Conservation (phyloP, 2,329 filamentous ascomycete genomes). For the Pseudogymnoascus sp. region DNA sequence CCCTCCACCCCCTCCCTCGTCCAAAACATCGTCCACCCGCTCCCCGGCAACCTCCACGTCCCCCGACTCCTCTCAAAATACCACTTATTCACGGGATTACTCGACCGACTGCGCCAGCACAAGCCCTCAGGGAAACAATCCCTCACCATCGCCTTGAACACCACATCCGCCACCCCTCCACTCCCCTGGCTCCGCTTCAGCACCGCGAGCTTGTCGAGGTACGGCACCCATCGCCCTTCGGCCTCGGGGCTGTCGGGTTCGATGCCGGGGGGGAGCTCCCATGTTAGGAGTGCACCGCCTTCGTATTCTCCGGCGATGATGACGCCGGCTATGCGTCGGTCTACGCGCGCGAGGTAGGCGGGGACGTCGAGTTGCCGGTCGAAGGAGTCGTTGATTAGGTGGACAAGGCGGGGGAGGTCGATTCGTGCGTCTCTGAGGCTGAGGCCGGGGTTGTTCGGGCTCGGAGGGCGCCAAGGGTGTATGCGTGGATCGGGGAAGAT, state of each 20-base stretch:
- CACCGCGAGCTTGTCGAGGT: slow-evolving; percentile 96
- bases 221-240: slow-evolving; percentile 67
- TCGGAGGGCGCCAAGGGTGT: slow-evolving; percentile 61
- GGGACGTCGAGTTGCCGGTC: slow-evolving; percentile 73
- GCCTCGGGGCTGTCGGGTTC: slow-evolving; percentile 47
- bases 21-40: slow-evolving; percentile 98
- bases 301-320: slow-evolving; percentile 97
- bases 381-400: slow-evolving; percentile 93
- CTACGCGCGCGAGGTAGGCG: slow-evolving; percentile 75
- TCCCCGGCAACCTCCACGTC: slow-evolving; percentile 72
- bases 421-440: slow-evolving; percentile 73
- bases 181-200: slow-evolving; percentile 81
- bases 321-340: slow-evolving; percentile 74
- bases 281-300: slow-evolving; percentile 88
- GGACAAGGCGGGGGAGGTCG: slow-evolving; percentile 72
- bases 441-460: slow-evolving; percentile 51
- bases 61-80: slow-evolving; percentile 89
- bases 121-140: slow-evolving; percentile 83
- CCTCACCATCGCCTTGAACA: slow-evolving; percentile 92
- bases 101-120: slow-evolving; percentile 80
- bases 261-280: slow-evolving; percentile 68
- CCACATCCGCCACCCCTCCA: slow-evolving; percentile 86
- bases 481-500: slow-evolving; percentile 67
- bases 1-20: slow-evolving; percentile 63
- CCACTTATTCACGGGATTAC: slow-evolving; percentile 98